These are phyloP conservation scores for Vickermania spadyakhi DNA, from an alignment of 208 protist genomes.

Conservation along the genomic window DNA sequence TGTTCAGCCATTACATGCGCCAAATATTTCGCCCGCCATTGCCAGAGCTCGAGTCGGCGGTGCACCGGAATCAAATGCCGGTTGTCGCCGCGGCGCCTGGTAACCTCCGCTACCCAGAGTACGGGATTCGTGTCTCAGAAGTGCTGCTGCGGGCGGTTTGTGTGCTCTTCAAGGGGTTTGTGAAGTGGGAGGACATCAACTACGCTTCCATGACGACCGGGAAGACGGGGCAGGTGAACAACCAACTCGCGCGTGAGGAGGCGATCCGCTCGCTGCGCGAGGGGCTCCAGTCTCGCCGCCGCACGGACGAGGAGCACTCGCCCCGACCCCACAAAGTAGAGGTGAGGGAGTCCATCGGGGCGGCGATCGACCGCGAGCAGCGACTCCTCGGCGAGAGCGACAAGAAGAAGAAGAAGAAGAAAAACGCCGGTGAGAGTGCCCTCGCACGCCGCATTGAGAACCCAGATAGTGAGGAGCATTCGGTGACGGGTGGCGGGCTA, in stretches of 20 bases:
- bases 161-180: slow-evolving; percentile 55
- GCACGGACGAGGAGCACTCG: neutral
- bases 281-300: neutral
- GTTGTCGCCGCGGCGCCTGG: slow-evolving; percentile 42
- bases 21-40: slow-evolving; percentile 47
- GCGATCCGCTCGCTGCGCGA: neutral
- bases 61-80: slow-evolving; percentile 62
- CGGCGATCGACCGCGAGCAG: neutral
- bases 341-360: neutral
- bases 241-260: neutral
- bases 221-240: neutral
- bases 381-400: neutral
- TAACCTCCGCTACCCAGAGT: slow-evolving; percentile 36
- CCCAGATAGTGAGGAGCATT: neutral
- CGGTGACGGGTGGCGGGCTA: neutral
- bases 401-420: neutral
- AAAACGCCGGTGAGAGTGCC: neutral
- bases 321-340: neutral
- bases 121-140: slow-evolving; percentile 49
- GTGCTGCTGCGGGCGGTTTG: slow-evolving; percentile 58
- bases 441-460: neutral
- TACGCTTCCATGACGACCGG: slow-evolving; percentile 36
- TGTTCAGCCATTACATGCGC: slow-evolving; percentile 48
- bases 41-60: slow-evolving; percentile 56
- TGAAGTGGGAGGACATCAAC: slow-evolving; percentile 80